Evolutionary conservation across 2,329 filamentous ascomycete genomes (phyloP).

Genomic region (Phyllosticta citriasiana): DNA sequence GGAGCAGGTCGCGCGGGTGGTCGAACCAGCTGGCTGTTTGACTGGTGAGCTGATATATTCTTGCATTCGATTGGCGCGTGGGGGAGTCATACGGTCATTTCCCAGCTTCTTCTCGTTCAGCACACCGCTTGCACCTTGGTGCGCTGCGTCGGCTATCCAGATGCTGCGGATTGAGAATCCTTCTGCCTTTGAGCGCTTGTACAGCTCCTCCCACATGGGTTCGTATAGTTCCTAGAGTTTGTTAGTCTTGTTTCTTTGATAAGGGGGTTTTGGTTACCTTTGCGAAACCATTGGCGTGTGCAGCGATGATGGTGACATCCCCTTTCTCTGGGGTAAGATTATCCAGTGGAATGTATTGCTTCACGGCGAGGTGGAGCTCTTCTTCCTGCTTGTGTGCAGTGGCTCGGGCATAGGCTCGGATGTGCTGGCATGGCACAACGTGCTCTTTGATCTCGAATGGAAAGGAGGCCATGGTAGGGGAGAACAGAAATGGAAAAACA

Average conservation of each 20-base stretch:
- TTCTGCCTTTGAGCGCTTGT: constrained; percentile 44
- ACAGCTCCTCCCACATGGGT: constrained; percentile 78
- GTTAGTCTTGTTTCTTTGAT: constrained; percentile 8
- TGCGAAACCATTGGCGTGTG: constrained; percentile 86
- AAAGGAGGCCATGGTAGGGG: constrained; percentile 45
- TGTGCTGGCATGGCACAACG: constrained; percentile 60
- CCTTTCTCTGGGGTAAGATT: constrained; percentile 59
- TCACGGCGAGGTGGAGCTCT: constrained; percentile 62
- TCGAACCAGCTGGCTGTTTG: constrained; percentile 70
- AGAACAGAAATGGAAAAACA: not conserved
- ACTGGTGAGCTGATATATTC: not conserved
- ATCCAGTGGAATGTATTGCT: constrained; percentile 74
- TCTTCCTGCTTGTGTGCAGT: constrained; percentile 67
- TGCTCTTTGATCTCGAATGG: constrained; percentile 60
- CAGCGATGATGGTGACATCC: constrained; percentile 75
- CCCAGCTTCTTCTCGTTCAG: constrained; percentile 68
- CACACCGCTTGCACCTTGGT: constrained; percentile 69
- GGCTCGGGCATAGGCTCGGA: constrained; percentile 69
- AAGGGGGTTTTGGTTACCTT: constrained; percentile 47
- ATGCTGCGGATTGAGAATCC: constrained; percentile 68
- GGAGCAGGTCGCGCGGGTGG: constrained; percentile 71
- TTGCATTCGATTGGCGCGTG: not conserved
- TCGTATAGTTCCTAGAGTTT: constrained; percentile 71
- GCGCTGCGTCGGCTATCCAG: constrained; percentile 83
- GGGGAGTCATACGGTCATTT: constrained; percentile 65